Base-by-base conservation (phyloP, 2,329 filamentous ascomycete species). In the Aureobasidium sp. region DNA sequence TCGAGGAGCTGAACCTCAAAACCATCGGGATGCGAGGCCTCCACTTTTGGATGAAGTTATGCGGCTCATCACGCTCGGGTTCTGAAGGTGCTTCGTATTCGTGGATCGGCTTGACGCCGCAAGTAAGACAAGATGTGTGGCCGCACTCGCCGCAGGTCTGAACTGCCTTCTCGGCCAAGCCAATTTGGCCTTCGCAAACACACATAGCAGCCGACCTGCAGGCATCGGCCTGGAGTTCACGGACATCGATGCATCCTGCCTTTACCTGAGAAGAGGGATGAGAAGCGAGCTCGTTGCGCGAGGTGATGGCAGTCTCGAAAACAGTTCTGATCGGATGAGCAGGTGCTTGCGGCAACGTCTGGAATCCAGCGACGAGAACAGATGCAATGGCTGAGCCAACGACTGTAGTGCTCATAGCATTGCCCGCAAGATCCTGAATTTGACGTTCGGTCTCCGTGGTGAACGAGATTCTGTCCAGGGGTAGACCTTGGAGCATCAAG, bases 341-440 rank as follows among this genome's bases (percentile, higher is more conserved):
- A 42, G 45, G 25, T 2, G 10, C 23, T 13, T 23, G 15, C 2
- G 29, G 15, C 27, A 64, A 25, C 15, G 42, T n/a, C 27, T 33
- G 36, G 33, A 31, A 40, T 11, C 43, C 79, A 33, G 77, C 68
- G 82, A 89, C 84, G 1, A 95, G 75, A 0, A 88, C 84, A 1
- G 88, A 81, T 2, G 93, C 71, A 1, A 92, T 84, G 0, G 87
- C 86, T 2, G 86, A 82, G 3, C 90, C 91, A 13, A 94, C 88
- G 1, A 94, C 90, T 0, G 92, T 91, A 0, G 88, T 88, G 1
- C 87, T 89, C 93, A 95, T 95, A 0, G 93, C 93, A 74, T 96
- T 95, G 0, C 93, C 93, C 2, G 91, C 91, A 2, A 95, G 79
- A 69, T 94, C 88, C 68, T 90, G 88, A 3, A 93, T 80, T 23